Conservation (phyloP, 441 rosid genomes). For the Hura crepitans region DNA sequence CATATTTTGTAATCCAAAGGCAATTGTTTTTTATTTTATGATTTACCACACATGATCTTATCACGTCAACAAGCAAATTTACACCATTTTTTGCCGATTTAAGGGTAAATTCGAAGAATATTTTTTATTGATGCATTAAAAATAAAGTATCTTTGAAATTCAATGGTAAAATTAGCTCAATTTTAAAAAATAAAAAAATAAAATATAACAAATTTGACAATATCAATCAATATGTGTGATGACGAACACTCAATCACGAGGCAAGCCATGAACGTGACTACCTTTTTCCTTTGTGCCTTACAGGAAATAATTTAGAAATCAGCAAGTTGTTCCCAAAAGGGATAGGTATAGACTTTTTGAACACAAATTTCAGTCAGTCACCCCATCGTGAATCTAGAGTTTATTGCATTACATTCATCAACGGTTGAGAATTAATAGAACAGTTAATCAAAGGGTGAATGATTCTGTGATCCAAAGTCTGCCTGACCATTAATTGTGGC, state of each 20-base stretch:
- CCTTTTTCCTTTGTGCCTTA: not conserved
- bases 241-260: not conserved
- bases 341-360: constrained; percentile 3
- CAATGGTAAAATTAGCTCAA: too few species aligned
- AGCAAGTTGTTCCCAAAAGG: not conserved
- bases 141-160: too few species aligned
- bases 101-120: too few species aligned
- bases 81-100: too few species aligned
- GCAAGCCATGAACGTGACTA: not conserved
- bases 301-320: constrained; percentile 1
- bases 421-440: not conserved
- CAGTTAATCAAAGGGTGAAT: not conserved
- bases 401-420: not conserved
- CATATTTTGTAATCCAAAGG: too few species aligned
- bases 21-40: too few species aligned
- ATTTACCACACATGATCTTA: too few species aligned
- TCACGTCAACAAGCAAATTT: too few species aligned
- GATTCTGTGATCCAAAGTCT: not conserved
- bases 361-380: not conserved
- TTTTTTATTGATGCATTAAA: too few species aligned
- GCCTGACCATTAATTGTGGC: constrained; percentile 24
- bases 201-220: too few species aligned
- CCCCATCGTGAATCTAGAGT: not conserved
- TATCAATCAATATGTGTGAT: too few species aligned
- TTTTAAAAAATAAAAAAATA: too few species aligned